A percentile compares a stretch with the other conserved stretches of the same genome.
Conservation (phyloP, 345 rosid species). For the Citrus glauca region DNA sequence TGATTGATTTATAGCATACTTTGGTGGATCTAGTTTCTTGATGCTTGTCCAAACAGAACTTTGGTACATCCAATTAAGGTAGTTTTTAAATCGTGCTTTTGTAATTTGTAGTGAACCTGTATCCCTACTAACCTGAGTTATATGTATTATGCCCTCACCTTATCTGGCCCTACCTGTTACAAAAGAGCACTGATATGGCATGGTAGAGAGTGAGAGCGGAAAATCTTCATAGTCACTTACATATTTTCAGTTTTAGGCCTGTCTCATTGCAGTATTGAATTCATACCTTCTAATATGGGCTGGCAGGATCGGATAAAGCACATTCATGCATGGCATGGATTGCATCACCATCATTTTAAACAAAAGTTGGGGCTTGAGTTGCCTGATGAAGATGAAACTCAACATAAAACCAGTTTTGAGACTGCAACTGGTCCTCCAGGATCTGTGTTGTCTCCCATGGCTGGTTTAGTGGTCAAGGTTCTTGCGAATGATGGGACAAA, state of each 20-base stretch:
- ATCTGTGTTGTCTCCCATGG: conserved; percentile 83
- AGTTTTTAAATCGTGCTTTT: not conserved
- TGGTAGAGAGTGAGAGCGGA: not conserved
- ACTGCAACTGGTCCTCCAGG: conserved; percentile 56
- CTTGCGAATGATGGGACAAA: conserved; percentile 58
- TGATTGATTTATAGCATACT: conserved; percentile 5
- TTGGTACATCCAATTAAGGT: not conserved
- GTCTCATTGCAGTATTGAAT: conserved; percentile 11
- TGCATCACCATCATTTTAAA: conserved; percentile 59
- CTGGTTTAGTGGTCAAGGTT: conserved; percentile 92
- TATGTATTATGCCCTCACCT: not conserved
- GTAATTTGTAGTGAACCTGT: not conserved
- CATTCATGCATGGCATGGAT: conserved; percentile 71
- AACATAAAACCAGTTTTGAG: conserved; percentile 50
- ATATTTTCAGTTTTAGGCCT: not conserved
- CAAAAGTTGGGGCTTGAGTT: conserved; percentile 58
- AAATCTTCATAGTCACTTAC: not conserved
- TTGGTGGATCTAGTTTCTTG: not conserved
- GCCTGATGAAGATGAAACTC: conserved; percentile 53
- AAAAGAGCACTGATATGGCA: not conserved
- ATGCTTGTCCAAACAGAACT: not conserved
- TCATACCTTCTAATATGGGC: conserved; percentile 12
- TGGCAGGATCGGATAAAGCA: conserved; percentile 63
- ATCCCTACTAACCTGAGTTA: not conserved
- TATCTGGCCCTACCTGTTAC: not conserved